Evolutionary conservation across 495 filamentous ascomycete species (phyloP).

Genomic region (Tuber microsphaerosporum): DNA sequence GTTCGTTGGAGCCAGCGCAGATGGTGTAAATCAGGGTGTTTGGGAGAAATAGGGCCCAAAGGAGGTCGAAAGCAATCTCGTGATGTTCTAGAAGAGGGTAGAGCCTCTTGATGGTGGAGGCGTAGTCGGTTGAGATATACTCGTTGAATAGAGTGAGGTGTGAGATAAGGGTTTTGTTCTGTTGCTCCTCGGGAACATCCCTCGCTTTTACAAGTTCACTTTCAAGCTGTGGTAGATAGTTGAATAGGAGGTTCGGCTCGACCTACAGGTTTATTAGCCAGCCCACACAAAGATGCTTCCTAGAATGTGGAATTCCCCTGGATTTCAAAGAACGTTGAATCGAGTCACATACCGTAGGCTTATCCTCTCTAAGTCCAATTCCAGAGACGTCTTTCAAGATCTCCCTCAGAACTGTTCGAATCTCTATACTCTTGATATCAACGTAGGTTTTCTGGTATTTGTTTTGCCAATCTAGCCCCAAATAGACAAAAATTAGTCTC

Average conservation of each 20-base stretch:
- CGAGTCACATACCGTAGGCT: slow-evolving; percentile 33
- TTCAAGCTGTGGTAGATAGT: slow-evolving; percentile 35
- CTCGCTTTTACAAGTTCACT: slow-evolving; percentile 18
- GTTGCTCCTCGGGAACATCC: slow-evolving; percentile 54
- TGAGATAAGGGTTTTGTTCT: slow-evolving; percentile 50
- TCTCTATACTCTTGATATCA: slow-evolving; percentile 39
- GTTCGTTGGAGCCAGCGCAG: slow-evolving; percentile 45
- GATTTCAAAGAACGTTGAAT: background rate
- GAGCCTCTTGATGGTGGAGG: slow-evolving; percentile 42
- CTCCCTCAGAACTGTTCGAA: slow-evolving; percentile 31
- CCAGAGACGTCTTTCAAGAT: slow-evolving; percentile 35
- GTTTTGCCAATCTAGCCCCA: slow-evolving; percentile 36
- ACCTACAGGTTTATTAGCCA: slow-evolving; percentile 19
- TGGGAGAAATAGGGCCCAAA: slow-evolving; percentile 48
- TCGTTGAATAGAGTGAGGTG: slow-evolving; percentile 46
- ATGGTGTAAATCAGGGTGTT: slow-evolving; percentile 46
- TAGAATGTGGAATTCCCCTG: background rate
- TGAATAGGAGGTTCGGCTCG: slow-evolving; percentile 38
- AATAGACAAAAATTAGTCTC: background rate
- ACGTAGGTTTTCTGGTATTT: slow-evolving; percentile 39
- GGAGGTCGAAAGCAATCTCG: slow-evolving; percentile 48
- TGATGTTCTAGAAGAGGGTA: slow-evolving; percentile 43
- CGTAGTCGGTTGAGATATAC: slow-evolving; percentile 44
- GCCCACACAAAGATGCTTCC: background rate
- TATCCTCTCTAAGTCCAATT: slow-evolving; percentile 34